Evolutionary conservation across 257 asterid species (phyloP), one percentile per base, ranked within the genome.

Genomic region (Apocynum venetum): DNA sequence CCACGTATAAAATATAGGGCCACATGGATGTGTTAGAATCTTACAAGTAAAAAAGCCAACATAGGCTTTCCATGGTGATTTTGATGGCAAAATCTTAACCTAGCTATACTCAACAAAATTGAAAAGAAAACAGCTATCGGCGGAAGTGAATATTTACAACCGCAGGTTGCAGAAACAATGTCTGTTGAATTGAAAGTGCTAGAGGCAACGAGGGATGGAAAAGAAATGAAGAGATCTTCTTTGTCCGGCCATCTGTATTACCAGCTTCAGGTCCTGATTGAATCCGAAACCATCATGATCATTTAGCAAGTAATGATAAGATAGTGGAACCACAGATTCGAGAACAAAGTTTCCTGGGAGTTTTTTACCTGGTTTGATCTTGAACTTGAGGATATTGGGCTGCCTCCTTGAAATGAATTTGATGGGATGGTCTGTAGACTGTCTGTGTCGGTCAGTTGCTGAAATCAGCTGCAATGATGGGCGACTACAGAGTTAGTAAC

Each of bases 131-230:
- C 35, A 48, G 78, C 83, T 74, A 94, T 83, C 89, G 81, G 70
- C 97, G 99, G 73, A 91, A 90, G 84, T 96, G 99, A 83, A 96
- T 96, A 91, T 96, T 96, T 77, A 96, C 97, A 83, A 91, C 98
- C 51, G 96, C 88, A 5, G 98, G 95, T 88, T 91, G 99, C 91
- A 89, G 79, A 84, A 81, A 87, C 72, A 91, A 75, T 71, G 98
- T 86, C 82, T 96, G 99, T 83, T 93, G 99, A 80, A 96, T 84
- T 56, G 98, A 96, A 79, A 93, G 92, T 8, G 88, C 99, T 44
- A 96, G 88, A 38, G 99, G 99, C 78, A 90, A 89, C 74, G 84
- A 74, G 52, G 98, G 99, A 85, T 96, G 99, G 85, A 96, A 96
- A 51, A 91, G 91, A 87, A 96, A 93, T 14, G 96, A 93, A 47